Evolutionary conservation across 2,329 filamentous ascomycete genomes (phyloP), one percentile per base, ranked within the genome.

Genomic region (Cadophora sp.): DNA sequence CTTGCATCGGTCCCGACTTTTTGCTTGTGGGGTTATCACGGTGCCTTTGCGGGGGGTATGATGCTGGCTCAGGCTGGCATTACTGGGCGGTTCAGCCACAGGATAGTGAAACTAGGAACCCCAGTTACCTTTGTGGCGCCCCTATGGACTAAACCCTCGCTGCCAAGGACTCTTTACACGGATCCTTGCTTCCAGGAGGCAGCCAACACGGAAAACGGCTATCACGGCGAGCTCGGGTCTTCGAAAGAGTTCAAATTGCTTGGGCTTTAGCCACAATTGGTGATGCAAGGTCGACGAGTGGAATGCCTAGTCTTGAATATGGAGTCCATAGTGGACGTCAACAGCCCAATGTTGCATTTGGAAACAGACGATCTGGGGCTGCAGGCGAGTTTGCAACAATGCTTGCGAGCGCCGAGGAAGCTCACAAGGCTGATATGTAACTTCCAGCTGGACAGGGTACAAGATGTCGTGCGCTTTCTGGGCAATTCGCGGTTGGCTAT

Each of bases 1-100:
- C 64, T 66, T 66, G 64, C 56, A 46, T 27, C 60, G 34, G 34
- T 66, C 56, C 64, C 64, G 64, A 65, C 12, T 51, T 40, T 29
- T 24, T 43, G 22, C 40, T 24, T 66, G 64, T 64, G 60, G 65
- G 61, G 53, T 64, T 67, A 40, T 43, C 34, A 53, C 65, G 61
- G 65, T 64, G 60, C 31, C 65, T 40, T 55, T 51, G 60, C 65
- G 61, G 59, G 59, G 60, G 51, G 59, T 34, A 19, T 34, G 46
- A 26, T 55, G 46, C 29, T 55, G 29, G n/a, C 9, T 26, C 29
- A 26, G 16, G 55, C 29, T 22, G 19, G 29, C 29, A 26, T 22
- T 31, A 22, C 31, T 58, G 19, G 55, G 60, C 60, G 29, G 46
- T 51, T 40, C 60, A 62, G 60, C 60, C 60, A 62, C 60, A 51